Evolutionary conservation across 176 grass and related monocot species (phyloP).

Genomic region (Alopecurus myosuroides): DNA sequence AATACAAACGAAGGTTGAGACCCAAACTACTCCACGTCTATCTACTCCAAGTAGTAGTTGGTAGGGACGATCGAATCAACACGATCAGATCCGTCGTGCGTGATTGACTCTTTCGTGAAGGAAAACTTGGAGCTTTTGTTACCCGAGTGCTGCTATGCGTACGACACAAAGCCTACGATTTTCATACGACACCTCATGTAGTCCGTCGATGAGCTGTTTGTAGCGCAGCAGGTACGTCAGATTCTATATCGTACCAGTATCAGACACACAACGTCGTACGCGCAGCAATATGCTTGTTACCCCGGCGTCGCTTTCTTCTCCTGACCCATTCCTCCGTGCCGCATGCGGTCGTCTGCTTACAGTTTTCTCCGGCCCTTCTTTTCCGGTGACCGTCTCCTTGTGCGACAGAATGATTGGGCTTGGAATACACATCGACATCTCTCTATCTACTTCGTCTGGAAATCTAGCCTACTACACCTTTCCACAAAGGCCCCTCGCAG

Average conservation of each 20-base stretch:
- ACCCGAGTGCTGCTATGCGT: no score
- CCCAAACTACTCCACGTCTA: not conserved
- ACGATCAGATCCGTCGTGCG: not conserved
- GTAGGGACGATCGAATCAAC: not conserved
- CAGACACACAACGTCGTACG: no score
- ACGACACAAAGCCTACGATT: no score
- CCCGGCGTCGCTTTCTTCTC: not conserved
- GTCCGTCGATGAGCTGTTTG: no score
- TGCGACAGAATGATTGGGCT: not conserved
- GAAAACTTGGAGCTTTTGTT: not conserved
- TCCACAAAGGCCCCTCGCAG: not conserved
- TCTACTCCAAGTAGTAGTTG: not conserved
- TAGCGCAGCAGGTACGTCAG: no score
- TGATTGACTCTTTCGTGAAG: not conserved
- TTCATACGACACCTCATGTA: no score
- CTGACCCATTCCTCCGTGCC: not conserved
- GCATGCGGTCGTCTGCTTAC: not conserved
- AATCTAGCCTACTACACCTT: not conserved
- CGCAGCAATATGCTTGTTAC: no score
- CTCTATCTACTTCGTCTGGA: not conserved
- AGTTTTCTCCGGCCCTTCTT: not conserved
- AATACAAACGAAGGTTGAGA: not conserved
- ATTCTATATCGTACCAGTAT: no score
- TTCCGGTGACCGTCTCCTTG: not conserved
- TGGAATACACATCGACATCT: not conserved